Evolutionary conservation across 495 filamentous ascomycete genomes (phyloP), one percentile per base, ranked within the genome.

Genomic region (Tuber calosporum): DNA sequence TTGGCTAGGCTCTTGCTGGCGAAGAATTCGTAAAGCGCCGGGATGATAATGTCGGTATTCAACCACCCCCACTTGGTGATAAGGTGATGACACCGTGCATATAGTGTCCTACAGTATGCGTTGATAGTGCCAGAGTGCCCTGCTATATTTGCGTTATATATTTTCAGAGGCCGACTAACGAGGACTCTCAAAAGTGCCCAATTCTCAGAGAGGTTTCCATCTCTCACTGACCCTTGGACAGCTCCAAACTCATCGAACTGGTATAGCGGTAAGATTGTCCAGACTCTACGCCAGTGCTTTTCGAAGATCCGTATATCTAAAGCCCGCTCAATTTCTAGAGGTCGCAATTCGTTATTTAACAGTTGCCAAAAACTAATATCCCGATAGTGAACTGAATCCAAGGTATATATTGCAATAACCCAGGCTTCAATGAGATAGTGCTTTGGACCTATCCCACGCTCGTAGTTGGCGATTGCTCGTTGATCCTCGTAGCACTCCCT

Each of bases 1-100:
- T 94, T 90, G 43, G 87, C 85, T 1, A 97, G 84, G 38, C 87
- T 87, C 73, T 90, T 90, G 4, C 86, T 89, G 4, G 91, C 92
- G 77, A 97, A 98, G 81, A 97, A 97, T 81, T 97, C 93, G 77
- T 96, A 99, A 6, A 97, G 85, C 0, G 86, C 88, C 30, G 90
- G 90, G 58, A 99, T 87, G 40, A 97, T 88, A 17, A 86, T 82
- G 69, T 92, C 92, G 82, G 91, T 94, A 78, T 88, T 89, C 74
- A 86, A 85, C 95, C 95, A 98, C 5, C 92, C 90, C 95, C 95
- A 99, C 72, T 84, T 83, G 66, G 88, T 86, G 58, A 96, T 90
- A 41, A 99, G 86, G 77, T 87, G 85, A 79, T 94, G 89, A 80
- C 94, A 97, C 70, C 95, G 86, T 17, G 87, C 87, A 39, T 97